Evolutionary conservation across 768 basidiomycete species (phyloP), one percentile per base, ranked within the genome.

Genomic region (Hygrophoropsis aurantiaca): DNA sequence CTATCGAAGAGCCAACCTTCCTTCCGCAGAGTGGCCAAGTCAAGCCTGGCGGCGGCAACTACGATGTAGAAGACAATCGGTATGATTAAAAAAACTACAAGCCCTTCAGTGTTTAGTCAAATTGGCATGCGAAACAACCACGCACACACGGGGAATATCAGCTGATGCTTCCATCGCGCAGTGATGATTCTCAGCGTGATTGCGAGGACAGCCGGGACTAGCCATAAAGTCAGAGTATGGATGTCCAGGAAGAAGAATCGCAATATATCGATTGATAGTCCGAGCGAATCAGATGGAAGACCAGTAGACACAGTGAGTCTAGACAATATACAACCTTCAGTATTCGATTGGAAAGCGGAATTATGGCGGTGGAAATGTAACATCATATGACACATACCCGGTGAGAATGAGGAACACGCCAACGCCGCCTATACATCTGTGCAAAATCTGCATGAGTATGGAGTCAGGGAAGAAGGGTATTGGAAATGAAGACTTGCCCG

Each of bases 401-500:
- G 94, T 97, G 56, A 87, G 75, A 34, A 97, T 81, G 38, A 99
- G 74, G 67, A 98, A 99, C 8, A 85, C 81, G 13, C 95, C 95
- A 25, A 98, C 91, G n/a, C 95, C 94, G 9, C 94, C 94, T 33
- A 97, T 97, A 58, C 87, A 88, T 11, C 83, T 84, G 44, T 11
- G 19, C 3, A 24, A n/a, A 40, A 45, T 54, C 8, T 47, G 41
- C 34, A 4, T 25, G 38, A 41, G 20, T 20, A 26, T 44, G 8
- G 5, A 15, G 36, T 9, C 9, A 44, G n/a, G 34, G 39, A 49
- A 42, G 46, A 27, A n/a, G 51, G 24, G 21, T 23, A 25, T 8
- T 33, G 24, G 23, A 44, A 21, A 32, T 21, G 48, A 38, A 55
- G 3, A 65, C 81, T 53, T 58, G 89, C 80, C 94, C 94, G n/a